Percentiles rank a stretch among this genome's conserved stretches.
These are phyloP conservation scores for Heritiera fomes DNA, from an alignment of 345 rosid genomes.

Conservation along the genomic window DNA sequence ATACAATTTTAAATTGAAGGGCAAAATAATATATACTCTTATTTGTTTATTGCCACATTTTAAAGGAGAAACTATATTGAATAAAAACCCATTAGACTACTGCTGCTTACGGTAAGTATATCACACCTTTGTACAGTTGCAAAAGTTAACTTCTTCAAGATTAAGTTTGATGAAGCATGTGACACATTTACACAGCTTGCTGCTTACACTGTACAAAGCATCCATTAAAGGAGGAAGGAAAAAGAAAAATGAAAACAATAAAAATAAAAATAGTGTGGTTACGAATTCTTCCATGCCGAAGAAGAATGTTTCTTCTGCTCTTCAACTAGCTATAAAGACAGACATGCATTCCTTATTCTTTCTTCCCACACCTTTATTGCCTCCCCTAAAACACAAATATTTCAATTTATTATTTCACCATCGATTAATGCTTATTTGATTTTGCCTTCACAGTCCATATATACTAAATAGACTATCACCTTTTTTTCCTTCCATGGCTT, in stretches of 20 bases:
- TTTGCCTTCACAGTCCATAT: neutral
- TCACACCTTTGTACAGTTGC: slow-evolving; percentile 8
- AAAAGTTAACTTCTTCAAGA: slow-evolving; percentile 3
- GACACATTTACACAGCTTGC: slow-evolving; percentile 3
- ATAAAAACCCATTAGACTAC: neutral
- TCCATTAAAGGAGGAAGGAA: neutral
- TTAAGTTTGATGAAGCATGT: slow-evolving; percentile 7
- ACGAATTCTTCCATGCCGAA: neutral
- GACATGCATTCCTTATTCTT: slow-evolving; percentile 3
- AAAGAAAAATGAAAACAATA: neutral
- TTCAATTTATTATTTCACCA: neutral
- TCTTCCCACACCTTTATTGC: too few species aligned
- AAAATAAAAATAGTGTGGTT: neutral
- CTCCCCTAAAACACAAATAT: neutral
- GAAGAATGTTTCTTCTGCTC: slow-evolving; percentile 22
- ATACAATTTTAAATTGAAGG: too few species aligned
- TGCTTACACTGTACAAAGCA: slow-evolving; percentile 17
- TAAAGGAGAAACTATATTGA: neutral
- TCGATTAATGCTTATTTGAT: slow-evolving; percentile 5
- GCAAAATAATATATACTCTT: neutral
- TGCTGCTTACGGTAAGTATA: neutral
- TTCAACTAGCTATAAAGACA: neutral
- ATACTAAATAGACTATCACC: neutral
- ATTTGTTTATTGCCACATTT: neutral
- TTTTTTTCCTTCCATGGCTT: neutral